phyloP scores from a whole-genome alignment of 768 basidiomycete genomes.

The Filobasidium wieringae region DNA sequence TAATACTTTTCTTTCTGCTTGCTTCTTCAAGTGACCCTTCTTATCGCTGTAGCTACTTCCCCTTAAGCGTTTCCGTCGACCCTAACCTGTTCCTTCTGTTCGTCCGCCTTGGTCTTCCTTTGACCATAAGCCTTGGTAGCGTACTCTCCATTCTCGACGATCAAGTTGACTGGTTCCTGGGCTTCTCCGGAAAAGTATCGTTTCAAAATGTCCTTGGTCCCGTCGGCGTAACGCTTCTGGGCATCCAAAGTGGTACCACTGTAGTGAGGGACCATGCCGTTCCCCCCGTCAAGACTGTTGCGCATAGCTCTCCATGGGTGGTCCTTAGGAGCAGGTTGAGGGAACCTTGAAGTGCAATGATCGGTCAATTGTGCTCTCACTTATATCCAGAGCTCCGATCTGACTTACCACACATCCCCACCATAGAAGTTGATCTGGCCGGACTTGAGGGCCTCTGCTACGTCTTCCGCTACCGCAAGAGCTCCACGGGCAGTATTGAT shows the following conservation, averaged over 20 bases:
- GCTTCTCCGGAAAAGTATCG: constrained; percentile 42
- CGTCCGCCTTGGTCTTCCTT: constrained; percentile 13
- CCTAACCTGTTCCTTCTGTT: constrained; percentile 9
- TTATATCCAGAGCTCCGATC: neutral
- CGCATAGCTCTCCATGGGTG: constrained; percentile 75
- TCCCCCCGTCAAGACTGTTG: constrained; percentile 70
- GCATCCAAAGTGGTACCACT: constrained; percentile 83
- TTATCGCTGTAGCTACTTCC: neutral
- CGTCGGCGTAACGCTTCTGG: constrained; percentile 70
- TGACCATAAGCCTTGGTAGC: constrained; percentile 35
- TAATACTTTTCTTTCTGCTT: no score
- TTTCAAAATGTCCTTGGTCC: constrained; percentile 33
- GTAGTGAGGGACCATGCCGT: constrained; percentile 64
- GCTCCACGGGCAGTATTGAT: constrained; percentile 90
- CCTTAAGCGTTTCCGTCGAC: constrained; percentile 5
- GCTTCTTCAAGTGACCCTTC: neutral
- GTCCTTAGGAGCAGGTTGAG: constrained; percentile 76
- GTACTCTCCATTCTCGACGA: constrained; percentile 54
- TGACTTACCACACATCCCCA: constrained; percentile 21
- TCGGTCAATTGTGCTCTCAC: constrained; percentile 15
- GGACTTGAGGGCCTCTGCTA: constrained; percentile 60
- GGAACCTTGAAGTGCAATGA: neutral
- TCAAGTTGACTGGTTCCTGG: constrained; percentile 71
- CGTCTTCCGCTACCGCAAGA: constrained; percentile 72
- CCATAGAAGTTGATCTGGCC: constrained; percentile 57